These are phyloP conservation scores for Bruguiera hainesii DNA, from an alignment of 441 rosid genomes.

Conservation along the genomic window DNA sequence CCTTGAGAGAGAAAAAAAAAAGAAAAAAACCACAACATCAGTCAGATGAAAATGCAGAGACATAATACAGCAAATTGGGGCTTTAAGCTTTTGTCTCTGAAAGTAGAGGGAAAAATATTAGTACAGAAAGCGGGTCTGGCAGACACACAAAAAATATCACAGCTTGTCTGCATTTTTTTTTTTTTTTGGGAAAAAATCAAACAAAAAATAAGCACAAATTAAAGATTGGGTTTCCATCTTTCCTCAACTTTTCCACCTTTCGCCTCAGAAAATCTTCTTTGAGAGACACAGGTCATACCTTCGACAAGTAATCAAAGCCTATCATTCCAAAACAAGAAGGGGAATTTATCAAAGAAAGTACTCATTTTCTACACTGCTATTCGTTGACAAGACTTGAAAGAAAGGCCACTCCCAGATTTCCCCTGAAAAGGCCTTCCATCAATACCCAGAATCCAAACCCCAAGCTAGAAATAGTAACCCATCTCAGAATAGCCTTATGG, in stretches of 20 bases:
- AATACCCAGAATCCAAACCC: slow-evolving; percentile 17
- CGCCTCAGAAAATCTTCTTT: slow-evolving; percentile 15
- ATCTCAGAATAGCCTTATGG: not conserved
- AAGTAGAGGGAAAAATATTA: not conserved
- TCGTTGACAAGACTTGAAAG: slow-evolving; percentile 35
- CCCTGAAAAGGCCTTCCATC: slow-evolving; percentile 30
- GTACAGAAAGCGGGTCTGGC: slow-evolving; percentile 13
- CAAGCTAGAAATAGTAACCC: slow-evolving; percentile 3
- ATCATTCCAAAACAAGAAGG: slow-evolving; percentile 25
- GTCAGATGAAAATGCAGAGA: not conserved
- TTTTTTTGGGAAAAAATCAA: too few species aligned
- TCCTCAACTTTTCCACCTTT: not conserved
- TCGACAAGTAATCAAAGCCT: slow-evolving; percentile 21
- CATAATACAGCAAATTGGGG: slow-evolving; percentile 8
- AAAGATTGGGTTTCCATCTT: slow-evolving; percentile 9
- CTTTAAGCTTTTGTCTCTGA: slow-evolving; percentile 3
- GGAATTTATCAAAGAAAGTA: slow-evolving; percentile 4
- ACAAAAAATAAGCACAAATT: not conserved
- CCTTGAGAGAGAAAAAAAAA: slow-evolving; percentile 32
- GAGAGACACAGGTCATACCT: slow-evolving; percentile 6
- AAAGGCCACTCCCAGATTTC: slow-evolving; percentile 16
- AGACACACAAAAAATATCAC: slow-evolving; percentile 13
- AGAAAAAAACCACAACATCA: not conserved
- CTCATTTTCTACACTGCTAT: slow-evolving; percentile 3
- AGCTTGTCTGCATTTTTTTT: slow-evolving; percentile 18